A percentile compares a stretch with the other conserved stretches of the same genome.
Conservation (phyloP, 2,329 filamentous ascomycete species). For the Fusarium buharicum region DNA sequence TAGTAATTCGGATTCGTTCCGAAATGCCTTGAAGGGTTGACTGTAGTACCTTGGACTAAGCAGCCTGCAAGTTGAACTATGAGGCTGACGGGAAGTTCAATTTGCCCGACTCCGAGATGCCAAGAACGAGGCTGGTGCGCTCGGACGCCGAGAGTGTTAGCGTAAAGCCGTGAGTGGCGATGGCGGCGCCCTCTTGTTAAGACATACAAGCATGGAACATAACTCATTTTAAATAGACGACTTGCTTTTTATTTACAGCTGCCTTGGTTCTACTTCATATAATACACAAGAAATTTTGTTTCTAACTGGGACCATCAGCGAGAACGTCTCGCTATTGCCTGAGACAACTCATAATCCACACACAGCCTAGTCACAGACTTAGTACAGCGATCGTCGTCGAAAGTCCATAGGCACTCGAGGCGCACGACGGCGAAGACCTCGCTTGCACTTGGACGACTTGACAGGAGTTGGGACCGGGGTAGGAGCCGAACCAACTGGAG, state of each 20-base stretch:
- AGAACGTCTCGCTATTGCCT: too few relatives aligned
- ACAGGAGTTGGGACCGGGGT: conserved; percentile 16
- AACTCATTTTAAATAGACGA: not conserved
- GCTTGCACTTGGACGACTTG: conserved; percentile 17
- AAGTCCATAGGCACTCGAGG: conserved; percentile 13
- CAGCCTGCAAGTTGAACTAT: not conserved
- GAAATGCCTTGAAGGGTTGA: not conserved
- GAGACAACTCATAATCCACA: too few relatives aligned
- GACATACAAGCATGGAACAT: too few relatives aligned
- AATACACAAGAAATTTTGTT: conserved; percentile 21
- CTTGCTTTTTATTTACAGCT: conserved; percentile 19
- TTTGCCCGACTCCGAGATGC: conserved; percentile 14
- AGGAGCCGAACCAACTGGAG: conserved; percentile 8
- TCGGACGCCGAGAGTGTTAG: too few relatives aligned
- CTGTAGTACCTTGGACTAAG: not conserved
- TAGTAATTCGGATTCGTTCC: conserved; percentile 24
- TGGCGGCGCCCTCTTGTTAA: too few relatives aligned
- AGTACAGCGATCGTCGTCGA: conserved; percentile 27
- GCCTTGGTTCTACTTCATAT: not conserved
- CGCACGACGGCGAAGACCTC: conserved; percentile 4
- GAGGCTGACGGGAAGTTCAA: conserved; percentile 7
- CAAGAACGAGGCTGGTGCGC: not conserved
- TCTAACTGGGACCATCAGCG: not conserved
- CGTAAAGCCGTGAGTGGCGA: too few relatives aligned
- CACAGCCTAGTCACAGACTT: not conserved